A percentile compares a stretch with the other conserved stretches of the same genome.
These are phyloP conservation scores for Myxozyma neotropica DNA, from an alignment of 805 yeast genomes.

Conservation along the genomic window DNA sequence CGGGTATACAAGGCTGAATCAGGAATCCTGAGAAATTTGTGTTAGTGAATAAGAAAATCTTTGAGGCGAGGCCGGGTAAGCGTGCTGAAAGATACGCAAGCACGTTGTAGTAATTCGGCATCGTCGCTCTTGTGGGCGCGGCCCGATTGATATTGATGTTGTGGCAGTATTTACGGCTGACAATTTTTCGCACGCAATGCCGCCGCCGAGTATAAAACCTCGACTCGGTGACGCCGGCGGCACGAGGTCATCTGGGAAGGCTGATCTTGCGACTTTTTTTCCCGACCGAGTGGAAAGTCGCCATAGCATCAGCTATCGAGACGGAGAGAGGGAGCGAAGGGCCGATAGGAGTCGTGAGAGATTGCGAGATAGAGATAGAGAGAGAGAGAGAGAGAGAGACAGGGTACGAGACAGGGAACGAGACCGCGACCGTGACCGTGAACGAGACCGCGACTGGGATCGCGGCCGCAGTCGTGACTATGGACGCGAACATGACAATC, in stretches of 20 bases:
- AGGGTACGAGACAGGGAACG: neutral
- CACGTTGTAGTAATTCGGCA: neutral
- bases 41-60: neutral
- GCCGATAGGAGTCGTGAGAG: neutral
- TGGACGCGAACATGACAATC: neutral
- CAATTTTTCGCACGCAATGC: neutral
- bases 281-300: conserved; percentile 27
- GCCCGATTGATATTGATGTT: neutral
- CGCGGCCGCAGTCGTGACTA: conserved; percentile 4
- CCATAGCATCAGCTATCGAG: conserved; percentile 1
- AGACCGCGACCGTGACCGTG: conserved; percentile 10
- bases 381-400: conserved; percentile 6
- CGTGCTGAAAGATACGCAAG: neutral
- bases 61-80: conserved; percentile 12
- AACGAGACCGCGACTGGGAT: neutral
- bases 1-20: neutral
- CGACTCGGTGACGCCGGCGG: neutral
- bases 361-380: neutral
- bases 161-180: no score
- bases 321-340: neutral
- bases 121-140: neutral
- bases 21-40: neutral
- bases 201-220: conserved; percentile 1
- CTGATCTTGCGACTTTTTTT: conserved; percentile 30
- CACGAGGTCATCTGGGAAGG: conserved; percentile 20